Base-by-base conservation (phyloP, 1,284 basidiomycete genomes). In the Ustilago cynodontis region DNA sequence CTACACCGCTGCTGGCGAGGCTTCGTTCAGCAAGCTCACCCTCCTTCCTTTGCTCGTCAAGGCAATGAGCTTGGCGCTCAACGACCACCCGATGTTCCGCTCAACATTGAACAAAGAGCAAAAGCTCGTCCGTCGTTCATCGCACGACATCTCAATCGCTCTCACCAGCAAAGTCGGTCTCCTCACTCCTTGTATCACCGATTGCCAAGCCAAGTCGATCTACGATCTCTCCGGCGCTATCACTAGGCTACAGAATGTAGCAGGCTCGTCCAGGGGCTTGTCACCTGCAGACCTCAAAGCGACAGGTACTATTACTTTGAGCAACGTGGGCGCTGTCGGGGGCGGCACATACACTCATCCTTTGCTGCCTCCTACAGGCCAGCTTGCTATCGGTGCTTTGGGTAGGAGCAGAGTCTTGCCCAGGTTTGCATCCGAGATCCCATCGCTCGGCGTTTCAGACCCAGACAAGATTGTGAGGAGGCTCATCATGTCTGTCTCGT, bases 31-130 rank as follows among this genome's bases (percentile, higher is more conserved):
- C 57, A 90, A 90, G 52, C 86, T 96, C 37, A 95, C 94, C 0
- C 91, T 94, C 84, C 90, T 97, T 26, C 93, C 93, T 3, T 88
- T 96, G 80, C 89, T 97, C 11, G 88, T 97, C 80, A 98, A 98
- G 86, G 92, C 92, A 0, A 90, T 97, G 52, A 89, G 92, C 0
- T 89, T 90, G 71, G 90, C 94, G 0, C 91, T 95, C 91, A 87
- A 90, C 77, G 92, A 94, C 84, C 93, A 93, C 91, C 92, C 93
- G 0, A 87, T 95, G 57, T 91, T 95, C 88, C 88, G 89, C 0
- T 79, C 71, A 0, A 72, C 65, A 11, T 62, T 80, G 29, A 65
- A 66, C 31, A 29, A 31, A 35, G 67, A 65, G 0, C 61, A 74
- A 16, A 75, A 73, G 33, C 65, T 79, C 8, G 35, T 67, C 16